Evolutionary conservation across 345 rosid species (phyloP), one percentile per base, ranked within the genome.

Genomic region (Raphanus raphanistrum): DNA sequence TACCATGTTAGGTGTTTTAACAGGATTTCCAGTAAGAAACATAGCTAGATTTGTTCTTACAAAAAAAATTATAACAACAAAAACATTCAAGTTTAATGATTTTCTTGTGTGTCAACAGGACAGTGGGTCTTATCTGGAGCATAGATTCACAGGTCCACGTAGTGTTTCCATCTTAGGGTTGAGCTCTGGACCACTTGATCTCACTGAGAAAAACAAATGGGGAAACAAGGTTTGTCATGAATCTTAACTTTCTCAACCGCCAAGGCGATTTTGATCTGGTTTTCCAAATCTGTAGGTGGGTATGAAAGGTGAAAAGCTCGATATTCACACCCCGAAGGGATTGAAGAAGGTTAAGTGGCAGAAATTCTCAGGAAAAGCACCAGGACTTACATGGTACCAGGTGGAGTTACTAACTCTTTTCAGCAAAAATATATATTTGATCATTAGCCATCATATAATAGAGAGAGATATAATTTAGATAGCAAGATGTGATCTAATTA

Each of bases 111-210:
- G 26, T 36, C 7, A 28, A 63, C 80, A 95, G 98, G 99, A 95
- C 72, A 91, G 97, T 66, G 98, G 98, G 83, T 89, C 96, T 76
- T 92, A 92, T 72, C 76, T 95, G 92, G 99, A 95, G 87, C 91
- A 82, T 31, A 86, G 93, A 35, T 90, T 10, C 55, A 96, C 98
- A 0, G 99, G 98, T 26, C 98, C 97, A 75, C 93, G 91, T 11
- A 84, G 86, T 8, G 79, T 92, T 12, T 80, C 90, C 31, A 81
- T 93, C 60, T 83, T 88, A 5, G 99, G 99, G 0, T 77, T 96
- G 85, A 88, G 87, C 85, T 90, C 96, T 1, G 96, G 98, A 78
- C 82, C 92, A 17, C 83, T 91, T 66, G 99, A 96, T 82, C 71
- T 96, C 50, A 80, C 96, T 36, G 32, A 69, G 13, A 75, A 83